Percentiles rank a stretch among this genome's conserved stretches.
phyloP scores from a whole-genome alignment of 768 basidiomycete species.

The Lepiota venenata region DNA sequence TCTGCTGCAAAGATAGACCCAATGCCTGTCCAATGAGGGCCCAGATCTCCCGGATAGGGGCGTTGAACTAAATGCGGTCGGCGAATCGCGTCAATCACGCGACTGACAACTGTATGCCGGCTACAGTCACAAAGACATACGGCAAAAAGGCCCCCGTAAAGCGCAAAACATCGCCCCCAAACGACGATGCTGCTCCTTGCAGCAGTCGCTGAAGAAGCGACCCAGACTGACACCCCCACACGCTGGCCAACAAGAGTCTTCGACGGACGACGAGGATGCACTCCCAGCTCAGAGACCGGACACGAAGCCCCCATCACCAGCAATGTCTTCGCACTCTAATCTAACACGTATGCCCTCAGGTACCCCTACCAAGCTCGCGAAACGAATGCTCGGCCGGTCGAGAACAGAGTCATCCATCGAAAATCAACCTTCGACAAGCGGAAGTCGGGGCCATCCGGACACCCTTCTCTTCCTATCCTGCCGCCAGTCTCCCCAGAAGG shows the following conservation, averaged over 20 bases:
- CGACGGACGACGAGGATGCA: not conserved
- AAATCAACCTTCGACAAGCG: constrained; percentile 16
- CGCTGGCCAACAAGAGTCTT: not conserved
- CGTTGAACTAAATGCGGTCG: too few species aligned
- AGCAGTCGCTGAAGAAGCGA: not conserved
- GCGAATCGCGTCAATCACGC: too few species aligned
- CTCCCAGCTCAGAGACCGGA: not conserved
- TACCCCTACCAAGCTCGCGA: constrained; percentile 46
- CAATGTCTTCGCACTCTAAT: constrained; percentile 10
- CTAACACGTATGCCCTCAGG: not conserved
- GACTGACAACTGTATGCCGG: constrained; percentile 10
- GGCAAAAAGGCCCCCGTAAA: constrained; percentile 27
- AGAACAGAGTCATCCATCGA: constrained; percentile 57
- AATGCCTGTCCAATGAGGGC: too few species aligned
- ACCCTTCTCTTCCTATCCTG: constrained; percentile 33
- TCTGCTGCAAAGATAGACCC: too few species aligned
- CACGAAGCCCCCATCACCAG: not conserved
- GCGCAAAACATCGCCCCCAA: constrained; percentile 16
- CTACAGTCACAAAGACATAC: constrained; percentile 32
- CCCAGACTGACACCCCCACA: not conserved
- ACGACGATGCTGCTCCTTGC: not conserved
- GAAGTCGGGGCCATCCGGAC: constrained; percentile 25
- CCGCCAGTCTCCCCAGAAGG: constrained; percentile 25
- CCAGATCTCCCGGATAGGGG: not conserved
- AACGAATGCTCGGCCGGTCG: constrained; percentile 71